Percentiles rank a stretch among this genome's conserved stretches.
These are phyloP conservation scores for Arthromyces matolae DNA, from an alignment of 768 basidiomycete species.

Conservation along the genomic window DNA sequence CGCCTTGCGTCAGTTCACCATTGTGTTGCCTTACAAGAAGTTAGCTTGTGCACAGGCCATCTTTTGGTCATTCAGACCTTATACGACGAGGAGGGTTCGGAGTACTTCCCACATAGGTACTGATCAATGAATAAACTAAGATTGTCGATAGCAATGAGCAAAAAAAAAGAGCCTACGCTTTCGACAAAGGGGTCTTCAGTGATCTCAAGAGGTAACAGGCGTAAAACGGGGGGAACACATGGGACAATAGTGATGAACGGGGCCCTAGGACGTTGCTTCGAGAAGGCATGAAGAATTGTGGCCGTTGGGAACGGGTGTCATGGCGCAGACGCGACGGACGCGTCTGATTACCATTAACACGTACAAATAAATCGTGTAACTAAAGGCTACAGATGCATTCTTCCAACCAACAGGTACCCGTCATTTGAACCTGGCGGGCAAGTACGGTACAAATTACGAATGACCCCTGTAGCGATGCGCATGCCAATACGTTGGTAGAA, in stretches of 20 bases:
- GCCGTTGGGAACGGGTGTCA: background rate
- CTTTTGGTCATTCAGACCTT: constrained; percentile 36
- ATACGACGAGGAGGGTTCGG: constrained; percentile 64
- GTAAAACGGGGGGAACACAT: constrained; percentile 65
- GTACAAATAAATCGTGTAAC: background rate
- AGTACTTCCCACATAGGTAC: constrained; percentile 77
- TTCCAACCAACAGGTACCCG: constrained; percentile 39
- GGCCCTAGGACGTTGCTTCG: constrained; percentile 8
- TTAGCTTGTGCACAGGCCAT: background rate
- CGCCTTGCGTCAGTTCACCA: constrained; percentile 69
- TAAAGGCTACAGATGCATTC: constrained; percentile 19
- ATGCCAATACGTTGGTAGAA: constrained; percentile 46
- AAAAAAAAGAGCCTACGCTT: constrained; percentile 29
- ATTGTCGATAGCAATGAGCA: no score
- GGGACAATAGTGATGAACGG: constrained; percentile 30
- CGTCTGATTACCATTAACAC: no score
- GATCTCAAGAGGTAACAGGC: constrained; percentile 82
- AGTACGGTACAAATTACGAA: constrained; percentile 37
- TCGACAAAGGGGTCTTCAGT: constrained; percentile 47
- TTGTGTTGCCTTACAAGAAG: constrained; percentile 64
- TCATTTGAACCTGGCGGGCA: constrained; percentile 35
- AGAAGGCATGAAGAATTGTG: constrained; percentile 4
- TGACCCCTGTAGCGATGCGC: constrained; percentile 28
- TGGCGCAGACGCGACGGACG: no score
- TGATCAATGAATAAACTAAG: no score